A percentile compares a stretch with the other conserved stretches of the same genome.
Conservation (phyloP, 2,329 filamentous ascomycete species). For the Hirsutella minnesotensis region DNA sequence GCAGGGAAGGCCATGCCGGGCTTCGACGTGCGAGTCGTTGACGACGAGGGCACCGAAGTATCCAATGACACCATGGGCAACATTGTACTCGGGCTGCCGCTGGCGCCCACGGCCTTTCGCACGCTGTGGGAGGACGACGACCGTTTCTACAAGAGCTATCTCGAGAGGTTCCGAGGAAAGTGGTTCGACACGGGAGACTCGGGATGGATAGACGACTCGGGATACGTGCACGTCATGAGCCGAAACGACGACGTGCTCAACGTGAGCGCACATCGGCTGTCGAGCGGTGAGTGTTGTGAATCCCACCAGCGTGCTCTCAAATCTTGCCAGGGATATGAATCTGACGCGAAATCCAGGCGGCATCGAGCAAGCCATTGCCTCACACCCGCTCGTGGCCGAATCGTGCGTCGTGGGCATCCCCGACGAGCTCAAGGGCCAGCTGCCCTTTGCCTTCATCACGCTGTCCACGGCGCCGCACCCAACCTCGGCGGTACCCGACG, state of each 20-base stretch:
- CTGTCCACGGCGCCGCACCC: conserved; percentile 32
- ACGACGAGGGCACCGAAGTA: conserved; percentile 66
- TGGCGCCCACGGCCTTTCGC: conserved; percentile 78
- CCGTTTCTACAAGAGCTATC: conserved; percentile 74
- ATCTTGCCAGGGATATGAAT: background rate
- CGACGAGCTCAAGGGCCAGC: conserved; percentile 75
- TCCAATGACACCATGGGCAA: conserved; percentile 73
- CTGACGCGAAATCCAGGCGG: conserved; percentile 42
- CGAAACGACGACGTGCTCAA: conserved; percentile 81
- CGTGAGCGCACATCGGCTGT: conserved; percentile 85
- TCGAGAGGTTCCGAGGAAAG: conserved; percentile 67
- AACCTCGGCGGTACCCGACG: conserved; percentile 35
- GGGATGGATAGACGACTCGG: conserved; percentile 69
- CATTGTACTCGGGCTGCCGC: conserved; percentile 71
- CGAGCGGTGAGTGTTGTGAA: conserved; percentile 50
- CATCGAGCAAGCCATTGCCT: conserved; percentile 84
- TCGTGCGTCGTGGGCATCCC: conserved; percentile 79
- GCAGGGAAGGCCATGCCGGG: conserved; percentile 88
- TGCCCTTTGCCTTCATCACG: conserved; percentile 81
- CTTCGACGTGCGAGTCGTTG: conserved; percentile 75
- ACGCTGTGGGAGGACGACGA: conserved; percentile 79
- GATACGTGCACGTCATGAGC: conserved; percentile 53
- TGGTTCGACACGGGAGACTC: conserved; percentile 92
- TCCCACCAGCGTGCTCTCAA: no score
- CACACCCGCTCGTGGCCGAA: conserved; percentile 68